These are phyloP conservation scores for Candida peoriensis DNA, from an alignment of 805 yeast species.

Conservation along the genomic window DNA sequence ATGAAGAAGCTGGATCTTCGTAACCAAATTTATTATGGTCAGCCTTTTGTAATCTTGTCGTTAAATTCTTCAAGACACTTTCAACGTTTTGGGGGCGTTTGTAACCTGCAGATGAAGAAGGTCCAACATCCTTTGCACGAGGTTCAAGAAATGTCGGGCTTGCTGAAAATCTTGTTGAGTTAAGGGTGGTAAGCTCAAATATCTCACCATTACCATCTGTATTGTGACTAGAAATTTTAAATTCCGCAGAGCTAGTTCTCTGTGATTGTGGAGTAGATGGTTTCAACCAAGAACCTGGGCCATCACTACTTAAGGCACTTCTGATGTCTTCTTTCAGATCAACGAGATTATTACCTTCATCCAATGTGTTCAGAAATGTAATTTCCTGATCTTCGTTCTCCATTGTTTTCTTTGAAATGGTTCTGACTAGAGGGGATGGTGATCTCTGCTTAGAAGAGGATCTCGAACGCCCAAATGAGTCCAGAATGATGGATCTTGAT, in stretches of 20 bases:
- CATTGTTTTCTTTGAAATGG: background rate
- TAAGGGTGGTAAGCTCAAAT: background rate
- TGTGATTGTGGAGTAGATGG: slow-evolving; percentile 3
- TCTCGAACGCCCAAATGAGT: background rate
- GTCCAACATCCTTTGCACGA: background rate
- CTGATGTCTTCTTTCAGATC: slow-evolving; percentile 17
- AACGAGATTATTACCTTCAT: slow-evolving; percentile 9
- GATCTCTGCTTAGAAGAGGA: background rate
- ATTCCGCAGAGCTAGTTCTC: slow-evolving; percentile 1
- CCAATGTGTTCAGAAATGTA: slow-evolving; percentile 11
- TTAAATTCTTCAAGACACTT: slow-evolving; percentile 12
- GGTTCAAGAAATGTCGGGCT: background rate
- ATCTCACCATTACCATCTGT: too few relatives aligned
- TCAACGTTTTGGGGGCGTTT: slow-evolving; percentile 13
- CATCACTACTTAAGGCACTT: slow-evolving; percentile 14
- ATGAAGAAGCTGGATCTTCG: too few relatives aligned
- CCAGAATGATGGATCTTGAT: too few relatives aligned
- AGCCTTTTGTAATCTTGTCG: slow-evolving; percentile 6
- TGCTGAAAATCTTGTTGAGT: background rate
- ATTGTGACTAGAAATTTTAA: too few relatives aligned
- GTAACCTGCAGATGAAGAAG: too few relatives aligned
- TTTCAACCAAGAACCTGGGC: slow-evolving; percentile 17
- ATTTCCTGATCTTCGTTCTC: slow-evolving; percentile 5
- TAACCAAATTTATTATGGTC: slow-evolving; percentile 7
- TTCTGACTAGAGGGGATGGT: background rate